phyloP scores from a whole-genome alignment of 2,329 filamentous ascomycete genomes.

The Periconia sp. region DNA sequence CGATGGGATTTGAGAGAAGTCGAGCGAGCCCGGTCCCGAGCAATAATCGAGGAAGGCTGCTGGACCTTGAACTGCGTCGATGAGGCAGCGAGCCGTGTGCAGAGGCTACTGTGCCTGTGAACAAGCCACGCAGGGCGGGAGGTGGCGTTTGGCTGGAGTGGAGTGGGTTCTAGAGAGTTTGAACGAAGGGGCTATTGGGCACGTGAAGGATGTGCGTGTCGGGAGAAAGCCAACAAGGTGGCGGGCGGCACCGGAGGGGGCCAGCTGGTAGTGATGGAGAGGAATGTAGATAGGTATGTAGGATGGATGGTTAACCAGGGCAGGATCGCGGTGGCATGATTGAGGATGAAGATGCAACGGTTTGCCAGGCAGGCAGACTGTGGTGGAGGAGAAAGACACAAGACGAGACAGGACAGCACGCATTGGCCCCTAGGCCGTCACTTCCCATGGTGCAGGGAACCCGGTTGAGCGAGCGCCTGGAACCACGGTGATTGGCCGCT shows the following conservation, averaged over 20 bases:
- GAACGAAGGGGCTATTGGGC: neutral
- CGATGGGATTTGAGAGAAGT: neutral
- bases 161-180: neutral
- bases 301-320: neutral
- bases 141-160: neutral
- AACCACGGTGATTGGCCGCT: conserved; percentile 25
- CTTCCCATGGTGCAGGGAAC: too few species aligned
- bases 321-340: neutral
- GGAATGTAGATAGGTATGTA: too few species aligned
- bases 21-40: neutral
- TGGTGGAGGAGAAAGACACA: conserved; percentile 24
- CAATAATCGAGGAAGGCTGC: too few species aligned
- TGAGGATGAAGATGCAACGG: neutral
- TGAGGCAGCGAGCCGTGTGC: too few species aligned
- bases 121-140: too few species aligned
- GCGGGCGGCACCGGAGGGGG: too few species aligned
- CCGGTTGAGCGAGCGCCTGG: too few species aligned
- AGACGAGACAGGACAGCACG: conserved; percentile 17
- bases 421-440: neutral
- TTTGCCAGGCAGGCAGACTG: neutral
- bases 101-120: too few species aligned
- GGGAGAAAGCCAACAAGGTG: too few species aligned
- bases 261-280: neutral
- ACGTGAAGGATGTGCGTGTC: neutral
- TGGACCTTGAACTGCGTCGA: too few species aligned